Base-by-base conservation (phyloP, 2,329 filamentous ascomycete genomes). In the Trichoderma asperellum region DNA sequence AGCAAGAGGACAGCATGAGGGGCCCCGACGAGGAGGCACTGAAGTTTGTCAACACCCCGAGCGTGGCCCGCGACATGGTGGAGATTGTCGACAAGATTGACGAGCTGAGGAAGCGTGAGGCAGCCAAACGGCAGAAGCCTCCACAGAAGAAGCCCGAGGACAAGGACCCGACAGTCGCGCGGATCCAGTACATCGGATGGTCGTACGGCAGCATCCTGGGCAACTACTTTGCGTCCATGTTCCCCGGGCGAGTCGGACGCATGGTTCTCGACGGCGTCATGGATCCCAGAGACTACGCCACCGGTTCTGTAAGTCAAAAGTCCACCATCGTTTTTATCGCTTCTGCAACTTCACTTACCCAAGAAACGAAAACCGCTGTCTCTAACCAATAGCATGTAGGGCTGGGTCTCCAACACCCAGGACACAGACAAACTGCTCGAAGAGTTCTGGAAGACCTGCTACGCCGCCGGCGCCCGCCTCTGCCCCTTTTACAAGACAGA, bases 161-260 rank as follows among this genome's bases (percentile, higher is more conserved):
- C 4, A 32, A 34, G n/a, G 34, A 61, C 2, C 16, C 16, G 16
- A 52, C 68, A 21, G 14, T 62, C 4, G 71, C 73, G 0, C 52
- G 73, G 10, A 70, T 85, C 18, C 81, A 82, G 72, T 86, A 84
- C 72, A 81, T 82, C 78, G 84, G 84, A 0, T 80, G 84, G 63
- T 84, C 82, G 5, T 86, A 86, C 21, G 77, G 77, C 18, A 78
- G 76, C 2, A 40, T 77, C 0, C 71, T 79, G 0, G 78, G 78
- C 4, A 78, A 77, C 62, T 76, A 75, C 8, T 78, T 79, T 69
- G 77, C 77, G 0, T 75, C 76, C 49, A 75, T 79, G 76, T 79
- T 75, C 40, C 77, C 77, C 0, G 77, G 72, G 0, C 74, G 77
- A 1, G 74, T 84, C 2, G 81, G 77, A 0, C 78, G 82, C 12